Evolutionary conservation across 768 basidiomycete species (phyloP), one percentile per base, ranked within the genome.

Genomic region (Multifurca ochricompacta): DNA sequence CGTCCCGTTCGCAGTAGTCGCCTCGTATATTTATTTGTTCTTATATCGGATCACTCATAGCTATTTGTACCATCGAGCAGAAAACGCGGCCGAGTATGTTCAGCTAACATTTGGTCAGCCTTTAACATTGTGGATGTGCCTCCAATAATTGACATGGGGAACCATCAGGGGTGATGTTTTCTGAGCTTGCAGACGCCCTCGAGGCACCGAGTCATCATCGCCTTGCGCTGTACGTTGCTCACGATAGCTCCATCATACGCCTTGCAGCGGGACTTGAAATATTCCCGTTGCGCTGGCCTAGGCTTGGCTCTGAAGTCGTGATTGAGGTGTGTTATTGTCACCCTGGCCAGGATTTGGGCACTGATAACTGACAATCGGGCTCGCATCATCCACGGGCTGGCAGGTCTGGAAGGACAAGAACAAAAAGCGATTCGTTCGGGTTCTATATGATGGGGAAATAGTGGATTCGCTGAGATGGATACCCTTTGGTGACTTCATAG

Each of bases 31-130:
- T n/a, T n/a, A n/a, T 3, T 30, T 18, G 4, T 28, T 6, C 9
- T 49, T 16, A 19, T 19, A 13, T 36, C 8, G 31, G 34, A 27
- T 18, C 10, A 31, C 16, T 7, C 14, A 10, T 59, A 77, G 76
- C 51, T 77, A 77, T 60, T 72, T 77, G 50, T 77, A 73, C 72
- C 77, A 75, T 52, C 56, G 67, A 0, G 76, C 76, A 14, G 65
- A 71, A 47, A 73, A 73, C 43, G 68, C 77, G 4, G 64, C 69
- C 0, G 61, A 59, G 0, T 77, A 77, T 43, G 72, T 66, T 23
- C 69, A 70, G 8, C 69, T 77, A 0, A 72, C 72, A 0, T 74
- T 74, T 39, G 76, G 74, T 73, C 9, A 35, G 53, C 27, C n/a
- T 48, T 25, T 13, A 13, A 21, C 1, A 16, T 16, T 27, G 4